phyloP scores from a whole-genome alignment of 371 early-diverging fungal genomes.

The Furculomyces boomerangus region DNA sequence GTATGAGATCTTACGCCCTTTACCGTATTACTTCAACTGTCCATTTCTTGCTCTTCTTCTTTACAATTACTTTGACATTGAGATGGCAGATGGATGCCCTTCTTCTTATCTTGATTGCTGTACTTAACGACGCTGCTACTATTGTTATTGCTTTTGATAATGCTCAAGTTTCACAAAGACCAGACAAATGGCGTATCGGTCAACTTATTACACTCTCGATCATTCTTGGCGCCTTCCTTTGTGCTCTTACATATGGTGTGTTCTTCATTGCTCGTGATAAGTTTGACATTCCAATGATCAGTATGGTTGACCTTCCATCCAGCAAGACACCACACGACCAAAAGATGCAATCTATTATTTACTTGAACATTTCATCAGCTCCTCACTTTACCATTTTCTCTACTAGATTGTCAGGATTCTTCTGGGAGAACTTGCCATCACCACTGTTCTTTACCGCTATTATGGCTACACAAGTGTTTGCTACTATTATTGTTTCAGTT shows the following conservation, averaged over 20 bases:
- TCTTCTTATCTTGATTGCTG: slow-evolving; percentile 68
- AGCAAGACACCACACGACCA: slow-evolving; percentile 17
- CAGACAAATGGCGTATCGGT: slow-evolving; percentile 86
- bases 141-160: slow-evolving; percentile 84
- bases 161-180: slow-evolving; percentile 61
- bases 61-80: slow-evolving; percentile 58
- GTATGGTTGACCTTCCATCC: slow-evolving; percentile 11
- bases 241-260: slow-evolving; percentile 60
- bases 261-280: slow-evolving; percentile 52
- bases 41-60: slow-evolving; percentile 85
- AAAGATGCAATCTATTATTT: slow-evolving; percentile 63
- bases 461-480: slow-evolving; percentile 79
- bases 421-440: slow-evolving; percentile 71
- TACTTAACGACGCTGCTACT: slow-evolving; percentile 80
- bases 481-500: slow-evolving; percentile 68
- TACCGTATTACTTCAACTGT: slow-evolving; percentile 86
- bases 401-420: slow-evolving; percentile 78
- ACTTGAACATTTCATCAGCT: slow-evolving; percentile 73
- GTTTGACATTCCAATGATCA: slow-evolving; percentile 27
- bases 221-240: slow-evolving; percentile 49
- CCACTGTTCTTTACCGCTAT: slow-evolving; percentile 60
- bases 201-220: slow-evolving; percentile 64
- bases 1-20: slow-evolving; percentile 79
- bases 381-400: slow-evolving; percentile 94
- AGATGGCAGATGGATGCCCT: slow-evolving; percentile 67